These are phyloP conservation scores for Populus hybrid DNA, from an alignment of 441 rosid genomes.

Conservation along the genomic window DNA sequence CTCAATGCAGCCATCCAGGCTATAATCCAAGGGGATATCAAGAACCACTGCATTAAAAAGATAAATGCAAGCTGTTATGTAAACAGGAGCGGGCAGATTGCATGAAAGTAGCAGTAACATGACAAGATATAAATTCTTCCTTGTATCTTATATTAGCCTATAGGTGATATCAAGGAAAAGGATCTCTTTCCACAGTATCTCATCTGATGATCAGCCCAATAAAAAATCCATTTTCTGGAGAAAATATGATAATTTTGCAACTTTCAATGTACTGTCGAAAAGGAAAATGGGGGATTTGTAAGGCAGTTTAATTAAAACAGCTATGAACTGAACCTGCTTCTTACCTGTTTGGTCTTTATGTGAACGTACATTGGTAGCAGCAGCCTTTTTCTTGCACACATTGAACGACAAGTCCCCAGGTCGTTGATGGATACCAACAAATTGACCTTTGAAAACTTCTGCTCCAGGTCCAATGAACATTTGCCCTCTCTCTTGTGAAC, in stretches of 20 bases:
- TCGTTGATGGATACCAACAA: conserved; percentile 92
- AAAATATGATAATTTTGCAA: no score
- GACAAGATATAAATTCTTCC: not conserved
- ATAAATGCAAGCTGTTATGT: not conserved
- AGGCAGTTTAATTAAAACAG: not conserved
- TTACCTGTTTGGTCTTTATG: conserved; percentile 84
- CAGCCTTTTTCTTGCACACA: conserved; percentile 95
- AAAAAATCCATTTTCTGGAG: not conserved
- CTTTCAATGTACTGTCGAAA: not conserved
- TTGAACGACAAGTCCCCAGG: conserved; percentile 86
- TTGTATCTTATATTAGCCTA: no score
- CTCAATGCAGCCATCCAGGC: conserved; percentile 94
- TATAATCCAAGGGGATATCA: conserved; percentile 80
- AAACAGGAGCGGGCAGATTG: not conserved
- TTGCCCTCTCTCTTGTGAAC: conserved; percentile 92
- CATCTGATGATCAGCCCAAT: not conserved
- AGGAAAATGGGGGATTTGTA: not conserved
- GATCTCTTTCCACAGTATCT: not conserved
- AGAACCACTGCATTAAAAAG: conserved; percentile 62
- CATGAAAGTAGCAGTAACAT: not conserved
- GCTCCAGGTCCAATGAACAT: conserved; percentile 81
- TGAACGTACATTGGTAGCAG: conserved; percentile 75
- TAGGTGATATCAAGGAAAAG: no score
- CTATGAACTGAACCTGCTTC: conserved; percentile 5
- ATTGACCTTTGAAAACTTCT: conserved; percentile 89